A percentile compares a stretch with the other conserved stretches of the same genome.
Evolutionary conservation across 768 basidiomycete genomes (phyloP).

Genomic region (Rickenella mellea): DNA sequence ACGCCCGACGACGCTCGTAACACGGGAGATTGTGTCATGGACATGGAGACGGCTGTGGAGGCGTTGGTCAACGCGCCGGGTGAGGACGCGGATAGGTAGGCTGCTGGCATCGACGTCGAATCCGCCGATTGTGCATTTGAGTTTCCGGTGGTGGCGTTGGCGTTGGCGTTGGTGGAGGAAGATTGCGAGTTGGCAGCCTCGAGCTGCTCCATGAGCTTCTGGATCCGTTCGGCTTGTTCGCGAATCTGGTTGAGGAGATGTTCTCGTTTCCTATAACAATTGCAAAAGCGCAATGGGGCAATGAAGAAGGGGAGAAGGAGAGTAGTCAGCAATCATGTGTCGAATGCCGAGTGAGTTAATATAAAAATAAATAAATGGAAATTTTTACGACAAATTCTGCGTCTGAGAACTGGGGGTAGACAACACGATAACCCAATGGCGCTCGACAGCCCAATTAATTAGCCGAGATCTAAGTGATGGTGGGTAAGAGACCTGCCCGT

Average conservation of each 20-base stretch:
- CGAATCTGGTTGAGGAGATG: constrained; percentile 69
- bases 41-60: constrained; percentile 20
- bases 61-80: constrained; percentile 9
- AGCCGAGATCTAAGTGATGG: too few relatives aligned
- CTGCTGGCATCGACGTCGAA: constrained; percentile 12
- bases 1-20: too few relatives aligned
- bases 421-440: too few relatives aligned
- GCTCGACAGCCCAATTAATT: too few relatives aligned
- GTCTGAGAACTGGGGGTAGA: too few relatives aligned
- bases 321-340: neutral
- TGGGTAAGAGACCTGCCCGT: too few relatives aligned
- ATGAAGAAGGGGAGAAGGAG: too few relatives aligned
- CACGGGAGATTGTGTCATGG: constrained; percentile 13
- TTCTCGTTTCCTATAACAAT: constrained; percentile 68
- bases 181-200: constrained; percentile 31
- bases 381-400: too few relatives aligned
- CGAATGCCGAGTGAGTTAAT: too few relatives aligned
- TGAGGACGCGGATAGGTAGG: constrained; percentile 18
- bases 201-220: constrained; percentile 60
- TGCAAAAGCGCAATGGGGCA: too few relatives aligned
- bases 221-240: constrained; percentile 63
- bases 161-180: constrained; percentile 2
- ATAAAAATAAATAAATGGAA: too few relatives aligned
- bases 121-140: too few relatives aligned
- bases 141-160: constrained; percentile 11